These are phyloP conservation scores for Candida dendrica DNA, from an alignment of 805 yeast genomes.

Conservation along the genomic window DNA sequence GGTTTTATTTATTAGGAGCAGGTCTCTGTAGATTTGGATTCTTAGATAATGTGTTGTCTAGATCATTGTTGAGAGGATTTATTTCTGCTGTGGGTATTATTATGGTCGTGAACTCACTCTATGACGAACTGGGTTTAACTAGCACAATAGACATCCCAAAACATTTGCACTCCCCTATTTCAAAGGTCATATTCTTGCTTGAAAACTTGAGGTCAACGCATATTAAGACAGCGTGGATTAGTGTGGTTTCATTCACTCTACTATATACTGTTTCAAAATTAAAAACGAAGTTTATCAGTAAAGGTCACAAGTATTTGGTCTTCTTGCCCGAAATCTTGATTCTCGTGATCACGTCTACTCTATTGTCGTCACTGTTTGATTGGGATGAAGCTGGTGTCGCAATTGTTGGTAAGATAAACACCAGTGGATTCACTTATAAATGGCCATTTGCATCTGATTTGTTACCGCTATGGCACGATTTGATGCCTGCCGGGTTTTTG, in stretches of 20 bases:
- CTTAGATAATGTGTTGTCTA: constrained; percentile 70
- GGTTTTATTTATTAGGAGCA: constrained; percentile 60
- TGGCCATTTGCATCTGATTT: constrained; percentile 50
- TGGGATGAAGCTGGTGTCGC: constrained; percentile 53
- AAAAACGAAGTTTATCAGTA: constrained; percentile 24
- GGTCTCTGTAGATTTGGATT: constrained; percentile 85
- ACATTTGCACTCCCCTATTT: constrained; percentile 65
- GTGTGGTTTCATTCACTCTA: constrained; percentile 41
- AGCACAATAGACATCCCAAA: constrained; percentile 37
- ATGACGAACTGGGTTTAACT: constrained; percentile 66
- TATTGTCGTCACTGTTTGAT: constrained; percentile 43
- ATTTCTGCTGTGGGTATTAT: constrained; percentile 80
- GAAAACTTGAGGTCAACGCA: constrained; percentile 43
- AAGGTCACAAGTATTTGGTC: constrained; percentile 34
- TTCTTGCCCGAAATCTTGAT: constrained; percentile 78
- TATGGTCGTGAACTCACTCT: constrained; percentile 70
- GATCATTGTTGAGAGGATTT: constrained; percentile 74
- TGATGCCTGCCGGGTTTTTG: constrained; percentile 64
- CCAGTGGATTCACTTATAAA: constrained; percentile 40
- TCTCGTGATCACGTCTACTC: constrained; percentile 57
- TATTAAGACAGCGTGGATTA: constrained; percentile 52
- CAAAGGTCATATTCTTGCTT: constrained; percentile 54
- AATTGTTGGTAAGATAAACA: constrained; percentile 61
- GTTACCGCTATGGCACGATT: constrained; percentile 41
- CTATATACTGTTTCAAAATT: constrained; percentile 39